Base-by-base conservation (phyloP, 2,329 filamentous ascomycete species). In the Zymoseptoria tritici region DNA sequence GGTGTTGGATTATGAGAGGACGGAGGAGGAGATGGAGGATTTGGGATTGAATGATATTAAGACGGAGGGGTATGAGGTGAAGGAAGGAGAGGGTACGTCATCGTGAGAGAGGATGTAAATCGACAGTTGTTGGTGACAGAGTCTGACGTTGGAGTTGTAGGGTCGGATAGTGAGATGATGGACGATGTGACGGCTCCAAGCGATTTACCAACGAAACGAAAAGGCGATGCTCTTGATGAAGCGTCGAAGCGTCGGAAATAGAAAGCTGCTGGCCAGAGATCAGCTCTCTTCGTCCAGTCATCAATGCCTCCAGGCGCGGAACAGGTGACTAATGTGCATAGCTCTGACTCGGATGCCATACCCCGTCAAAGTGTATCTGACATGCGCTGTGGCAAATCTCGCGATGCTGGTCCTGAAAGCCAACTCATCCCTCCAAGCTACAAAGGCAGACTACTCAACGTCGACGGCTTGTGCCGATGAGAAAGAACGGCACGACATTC, bases 21-120 rank as follows among this genome's bases (percentile, higher is more conserved):
- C 93, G 0, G 85, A 88, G 0, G 90, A 97, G 73, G 94, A 99
- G 72, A 90, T 96, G 76, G 94, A 99, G 70, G 90, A 97, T 60
- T 79, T 99, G 9, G 94, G 94, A 0, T 77, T 99, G 65, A 85
- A 80, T 60, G 94, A 99, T 71, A 99, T 99, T 86, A 94, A 93
- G 81, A 85, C 86, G 0, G 92, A 97, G 74, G 86, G 85, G 0
- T 97, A 99, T 71, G 88, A 88, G 73, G 65, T 68, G 58, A 67
- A 70, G 16, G 58, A 58, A 29, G 26, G 26, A 29, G 54, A 56
- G 36, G 49, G 58, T 52, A 61, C 61, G 50, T 56, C 61, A 22
- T 60, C 13, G 22, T 29, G 26, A 29, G 26, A 29, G 1, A 29
- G 7, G 13, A 9, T 46, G 36, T 16, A 16, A 5, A 7, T 46